These are phyloP conservation scores for Trichothecium sympodiale DNA, from an alignment of 2,329 filamentous ascomycete genomes.

Conservation along the genomic window DNA sequence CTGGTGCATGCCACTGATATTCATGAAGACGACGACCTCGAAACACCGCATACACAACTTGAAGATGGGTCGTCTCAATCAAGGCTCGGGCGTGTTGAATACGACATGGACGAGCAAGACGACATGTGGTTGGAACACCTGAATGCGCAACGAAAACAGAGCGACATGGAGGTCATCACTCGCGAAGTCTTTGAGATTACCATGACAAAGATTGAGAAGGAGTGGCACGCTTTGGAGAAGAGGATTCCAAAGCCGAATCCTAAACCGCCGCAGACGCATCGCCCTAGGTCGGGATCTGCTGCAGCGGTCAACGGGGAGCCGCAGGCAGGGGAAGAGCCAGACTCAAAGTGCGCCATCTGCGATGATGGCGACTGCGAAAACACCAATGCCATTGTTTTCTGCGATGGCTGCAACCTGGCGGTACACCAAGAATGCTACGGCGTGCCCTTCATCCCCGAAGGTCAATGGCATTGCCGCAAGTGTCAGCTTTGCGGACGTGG, in stretches of 20 bases:
- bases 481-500: constrained; percentile 92
- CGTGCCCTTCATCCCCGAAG: constrained; percentile 96
- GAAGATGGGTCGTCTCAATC: constrained; percentile 22
- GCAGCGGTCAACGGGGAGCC: constrained; percentile 93
- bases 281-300: constrained; percentile 84
- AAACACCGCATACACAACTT: constrained; percentile 22
- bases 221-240: constrained; percentile 94
- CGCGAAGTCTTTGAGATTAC: constrained; percentile 94
- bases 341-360: constrained; percentile 89
- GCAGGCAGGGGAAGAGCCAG: constrained; percentile 75
- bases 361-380: constrained; percentile 99
- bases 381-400: constrained; percentile 97
- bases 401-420: constrained; percentile 92
- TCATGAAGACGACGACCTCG: constrained; percentile 48
- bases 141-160: constrained; percentile 64
- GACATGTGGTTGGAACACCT: constrained; percentile 87
- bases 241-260: constrained; percentile 94
- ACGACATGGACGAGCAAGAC: constrained; percentile 99
- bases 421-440: constrained; percentile 99
- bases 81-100: constrained; percentile 74
- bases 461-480: constrained; percentile 95
- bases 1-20: constrained; percentile 54
- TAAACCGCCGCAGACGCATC: constrained; percentile 88
- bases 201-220: constrained; percentile 97
- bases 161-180: constrained; percentile 72